These are phyloP conservation scores for Coffea humblotiana DNA, from an alignment of 305 asterid species.

Conservation along the genomic window DNA sequence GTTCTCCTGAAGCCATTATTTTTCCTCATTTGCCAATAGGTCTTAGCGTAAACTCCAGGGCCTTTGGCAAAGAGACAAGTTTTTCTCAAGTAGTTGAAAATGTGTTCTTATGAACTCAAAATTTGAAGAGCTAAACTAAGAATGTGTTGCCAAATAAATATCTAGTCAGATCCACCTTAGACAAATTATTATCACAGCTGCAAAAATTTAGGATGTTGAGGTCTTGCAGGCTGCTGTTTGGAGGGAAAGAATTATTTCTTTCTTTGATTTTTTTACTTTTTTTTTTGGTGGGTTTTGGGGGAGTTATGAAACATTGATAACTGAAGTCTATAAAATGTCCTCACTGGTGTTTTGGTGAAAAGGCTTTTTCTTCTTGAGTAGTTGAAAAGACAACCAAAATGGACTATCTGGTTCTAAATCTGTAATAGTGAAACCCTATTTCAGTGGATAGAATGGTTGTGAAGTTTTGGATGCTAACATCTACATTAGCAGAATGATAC, in stretches of 20 bases:
- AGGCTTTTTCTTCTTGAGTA: too few species aligned
- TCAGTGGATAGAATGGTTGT: neutral
- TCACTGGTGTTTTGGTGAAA: too few species aligned
- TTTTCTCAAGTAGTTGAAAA: neutral
- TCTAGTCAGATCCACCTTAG: neutral
- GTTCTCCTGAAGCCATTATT: neutral
- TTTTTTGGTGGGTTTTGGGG: too few species aligned
- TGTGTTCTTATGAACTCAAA: neutral
- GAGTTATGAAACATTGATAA: too few species aligned
- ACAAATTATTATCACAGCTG: too few species aligned
- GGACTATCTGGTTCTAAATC: neutral
- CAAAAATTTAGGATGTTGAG: too few species aligned
- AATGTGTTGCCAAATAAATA: neutral
- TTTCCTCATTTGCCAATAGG: neutral
- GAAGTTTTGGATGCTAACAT: neutral
- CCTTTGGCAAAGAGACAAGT: too few species aligned
- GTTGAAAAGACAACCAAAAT: neutral
- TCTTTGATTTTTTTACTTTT: too few species aligned
- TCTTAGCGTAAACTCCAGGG: neutral
- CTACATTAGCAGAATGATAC: neutral
- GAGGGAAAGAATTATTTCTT: too few species aligned
- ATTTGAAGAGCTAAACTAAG: neutral
- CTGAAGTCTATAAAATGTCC: too few species aligned
- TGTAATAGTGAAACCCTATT: neutral
- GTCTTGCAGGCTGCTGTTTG: neutral